Conservation (phyloP, 164 flowering plant genomes). For the Vitis amurensis region DNA sequence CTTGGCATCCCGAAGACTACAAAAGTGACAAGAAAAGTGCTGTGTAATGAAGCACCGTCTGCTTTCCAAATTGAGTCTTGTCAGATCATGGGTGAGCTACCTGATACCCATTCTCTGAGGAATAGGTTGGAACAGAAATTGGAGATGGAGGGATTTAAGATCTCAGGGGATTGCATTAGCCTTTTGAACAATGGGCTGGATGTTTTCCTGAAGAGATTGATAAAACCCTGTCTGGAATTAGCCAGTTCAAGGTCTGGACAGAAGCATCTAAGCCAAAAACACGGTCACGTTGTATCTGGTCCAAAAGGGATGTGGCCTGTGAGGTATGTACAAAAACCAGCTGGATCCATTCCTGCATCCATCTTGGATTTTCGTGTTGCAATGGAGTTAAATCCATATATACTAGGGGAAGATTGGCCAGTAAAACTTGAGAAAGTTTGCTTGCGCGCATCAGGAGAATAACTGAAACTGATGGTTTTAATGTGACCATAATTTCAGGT, state of each 20-base stretch:
- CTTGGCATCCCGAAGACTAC: slow-evolving; percentile 35
- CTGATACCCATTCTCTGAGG: slow-evolving; percentile 53
- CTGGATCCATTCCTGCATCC: slow-evolving; percentile 26
- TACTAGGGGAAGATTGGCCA: slow-evolving; percentile 40
- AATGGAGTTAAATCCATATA: slow-evolving; percentile 65
- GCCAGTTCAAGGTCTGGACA: slow-evolving; percentile 45
- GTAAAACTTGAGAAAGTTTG: slow-evolving; percentile 24
- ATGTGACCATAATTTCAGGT: background rate
- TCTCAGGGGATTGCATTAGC: slow-evolving; percentile 53
- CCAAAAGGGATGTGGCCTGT: slow-evolving; percentile 25
- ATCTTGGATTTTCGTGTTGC: slow-evolving; percentile 62
- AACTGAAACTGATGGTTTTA: slow-evolving; percentile 6
- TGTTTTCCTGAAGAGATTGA: slow-evolving; percentile 63
- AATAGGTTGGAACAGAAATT: slow-evolving; percentile 51
- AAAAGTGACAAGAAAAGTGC: slow-evolving; percentile 31
- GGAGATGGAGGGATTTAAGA: slow-evolving; percentile 47
- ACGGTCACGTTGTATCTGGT: slow-evolving; percentile 11
- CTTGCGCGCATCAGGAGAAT: slow-evolving; percentile 22
- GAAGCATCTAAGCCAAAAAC: slow-evolving; percentile 22
- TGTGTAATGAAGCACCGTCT: slow-evolving; percentile 15
- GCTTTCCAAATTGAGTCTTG: slow-evolving; percentile 32
- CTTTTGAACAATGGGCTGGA: slow-evolving; percentile 61
- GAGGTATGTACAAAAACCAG: slow-evolving; percentile 13
- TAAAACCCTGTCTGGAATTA: slow-evolving; percentile 58
- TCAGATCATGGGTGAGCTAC: slow-evolving; percentile 45